Evolutionary conservation across 768 basidiomycete genomes (phyloP).

Genomic region (Paxillus ammoniavirescens): DNA sequence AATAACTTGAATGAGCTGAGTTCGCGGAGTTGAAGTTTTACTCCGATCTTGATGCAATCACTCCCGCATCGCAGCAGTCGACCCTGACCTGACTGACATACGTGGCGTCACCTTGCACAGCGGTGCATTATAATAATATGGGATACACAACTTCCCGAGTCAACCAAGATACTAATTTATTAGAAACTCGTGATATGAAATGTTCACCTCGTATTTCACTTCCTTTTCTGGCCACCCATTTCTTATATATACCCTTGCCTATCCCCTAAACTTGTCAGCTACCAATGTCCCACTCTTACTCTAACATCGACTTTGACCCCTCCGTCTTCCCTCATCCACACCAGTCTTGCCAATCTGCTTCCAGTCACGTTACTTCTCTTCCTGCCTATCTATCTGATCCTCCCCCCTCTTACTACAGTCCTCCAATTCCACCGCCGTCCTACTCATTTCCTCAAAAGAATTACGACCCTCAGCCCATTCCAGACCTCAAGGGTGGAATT

Average conservation of each 20-base stretch:
- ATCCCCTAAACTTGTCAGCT: neutral
- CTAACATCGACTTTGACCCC: slow-evolving; percentile 8
- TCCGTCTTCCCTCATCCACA: slow-evolving; percentile 6
- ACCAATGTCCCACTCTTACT: slow-evolving; percentile 19
- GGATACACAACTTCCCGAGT: no score
- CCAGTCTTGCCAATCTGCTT: neutral
- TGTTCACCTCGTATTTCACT: neutral
- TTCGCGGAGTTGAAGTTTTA: slow-evolving; percentile 22
- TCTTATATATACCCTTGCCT: slow-evolving; percentile 20
- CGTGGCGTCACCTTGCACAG: no score
- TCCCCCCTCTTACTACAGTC: slow-evolving; percentile 10
- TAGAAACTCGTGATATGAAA: no score
- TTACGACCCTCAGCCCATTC: neutral
- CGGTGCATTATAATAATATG: no score
- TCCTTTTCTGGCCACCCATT: slow-evolving; percentile 13
- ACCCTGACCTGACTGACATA: no score
- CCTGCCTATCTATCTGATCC: slow-evolving; percentile 11
- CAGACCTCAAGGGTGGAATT: slow-evolving; percentile 1
- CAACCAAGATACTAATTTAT: no score
- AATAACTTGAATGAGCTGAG: neutral
- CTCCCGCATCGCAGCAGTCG: slow-evolving; percentile 3
- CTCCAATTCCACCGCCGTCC: neutral
- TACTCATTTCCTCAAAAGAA: neutral
- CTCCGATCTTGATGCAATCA: slow-evolving; percentile 27
- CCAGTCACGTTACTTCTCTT: neutral